phyloP scores from a whole-genome alignment of 768 basidiomycete genomes.

The Mycena rosella region DNA sequence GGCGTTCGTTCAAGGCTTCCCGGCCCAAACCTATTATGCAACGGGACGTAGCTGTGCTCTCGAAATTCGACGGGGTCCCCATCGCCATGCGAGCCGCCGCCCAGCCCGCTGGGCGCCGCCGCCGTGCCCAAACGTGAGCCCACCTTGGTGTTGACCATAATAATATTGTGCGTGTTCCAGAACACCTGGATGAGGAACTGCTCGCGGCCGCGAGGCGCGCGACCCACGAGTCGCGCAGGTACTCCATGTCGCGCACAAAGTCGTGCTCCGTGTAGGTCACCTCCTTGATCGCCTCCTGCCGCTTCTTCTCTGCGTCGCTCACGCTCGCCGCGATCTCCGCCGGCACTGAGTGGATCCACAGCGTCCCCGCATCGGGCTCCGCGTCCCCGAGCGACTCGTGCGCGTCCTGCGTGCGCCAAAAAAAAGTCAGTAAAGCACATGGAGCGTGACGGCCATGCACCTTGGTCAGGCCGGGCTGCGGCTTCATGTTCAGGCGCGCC shows the following conservation, averaged over 20 bases:
- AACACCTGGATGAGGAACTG: constrained; percentile 96
- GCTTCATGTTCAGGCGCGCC: constrained; percentile 93
- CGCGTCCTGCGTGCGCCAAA: too few species aligned
- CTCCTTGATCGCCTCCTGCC: constrained; percentile 99
- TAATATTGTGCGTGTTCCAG: constrained; percentile 97
- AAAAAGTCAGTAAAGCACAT: too few species aligned
- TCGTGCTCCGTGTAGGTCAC: constrained; percentile 95
- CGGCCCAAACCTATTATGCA: too few species aligned
- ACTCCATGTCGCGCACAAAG: constrained; percentile 98
- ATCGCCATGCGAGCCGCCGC: too few species aligned
- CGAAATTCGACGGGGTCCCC: too few species aligned
- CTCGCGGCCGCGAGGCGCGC: constrained; percentile 84
- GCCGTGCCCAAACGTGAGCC: too few species aligned
- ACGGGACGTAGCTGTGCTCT: too few species aligned
- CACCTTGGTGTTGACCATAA: constrained; percentile 82
- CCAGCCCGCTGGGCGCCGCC: too few species aligned
- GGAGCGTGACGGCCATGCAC: too few species aligned
- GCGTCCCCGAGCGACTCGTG: constrained; percentile 31
- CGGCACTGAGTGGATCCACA: constrained; percentile 98
- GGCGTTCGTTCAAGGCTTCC: too few species aligned
- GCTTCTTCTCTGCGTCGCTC: constrained; percentile 92
- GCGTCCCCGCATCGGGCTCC: constrained; percentile 66
- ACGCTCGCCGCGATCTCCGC: constrained; percentile 94
- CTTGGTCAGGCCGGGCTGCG: constrained; percentile 88
- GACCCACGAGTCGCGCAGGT: constrained; percentile 97